Evolutionary conservation across 2,329 filamentous ascomycete genomes (phyloP).

Genomic region (Alternaria metachromatica): DNA sequence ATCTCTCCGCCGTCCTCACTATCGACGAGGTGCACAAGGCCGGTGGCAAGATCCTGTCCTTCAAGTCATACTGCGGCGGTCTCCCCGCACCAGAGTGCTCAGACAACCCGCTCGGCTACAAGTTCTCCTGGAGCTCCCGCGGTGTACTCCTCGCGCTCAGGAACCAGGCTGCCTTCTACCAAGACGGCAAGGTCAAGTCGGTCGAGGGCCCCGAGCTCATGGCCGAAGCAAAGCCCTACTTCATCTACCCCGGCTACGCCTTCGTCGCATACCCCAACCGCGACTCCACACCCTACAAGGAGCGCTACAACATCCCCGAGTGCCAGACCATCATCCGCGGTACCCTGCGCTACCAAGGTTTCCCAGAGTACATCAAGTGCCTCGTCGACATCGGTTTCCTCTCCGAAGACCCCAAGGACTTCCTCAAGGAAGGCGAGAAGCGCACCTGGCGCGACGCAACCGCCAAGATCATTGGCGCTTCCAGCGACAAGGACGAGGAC

Average conservation of each 20-base stretch:
- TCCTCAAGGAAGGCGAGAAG: slow-evolving; percentile 65
- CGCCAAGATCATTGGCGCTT: slow-evolving; percentile 74
- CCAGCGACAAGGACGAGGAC: slow-evolving; percentile 70
- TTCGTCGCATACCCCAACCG: slow-evolving; percentile 95
- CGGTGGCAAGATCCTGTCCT: slow-evolving; percentile 83
- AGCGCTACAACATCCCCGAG: slow-evolving; percentile 92
- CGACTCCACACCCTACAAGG: slow-evolving; percentile 84
- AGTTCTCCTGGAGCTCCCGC: slow-evolving; percentile 78
- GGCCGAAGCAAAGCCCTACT: slow-evolving; percentile 86
- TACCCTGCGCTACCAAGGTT: slow-evolving; percentile 85
- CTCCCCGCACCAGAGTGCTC: slow-evolving; percentile 69
- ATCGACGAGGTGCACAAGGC: slow-evolving; percentile 86
- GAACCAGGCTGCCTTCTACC: slow-evolving; percentile 83
- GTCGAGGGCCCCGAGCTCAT: slow-evolving; percentile 72
- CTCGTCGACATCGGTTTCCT: slow-evolving; percentile 93
- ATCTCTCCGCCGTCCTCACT: slow-evolving; percentile 82
- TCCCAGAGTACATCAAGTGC: slow-evolving; percentile 86
- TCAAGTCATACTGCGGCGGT: slow-evolving; percentile 76
- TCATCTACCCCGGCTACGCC: slow-evolving; percentile 85
- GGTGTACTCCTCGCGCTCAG: slow-evolving; percentile 87
- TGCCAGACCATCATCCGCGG: slow-evolving; percentile 85
- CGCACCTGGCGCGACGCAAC: slow-evolving; percentile 87
- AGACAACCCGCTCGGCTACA: slow-evolving; percentile 91
- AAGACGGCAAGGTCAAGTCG: slow-evolving; percentile 75
- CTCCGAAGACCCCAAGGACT: slow-evolving; percentile 69